A percentile compares a stretch with the other conserved stretches of the same genome.
Conservation (phyloP, 139 green algal genomes). For the Tetraselmis striata region DNA sequence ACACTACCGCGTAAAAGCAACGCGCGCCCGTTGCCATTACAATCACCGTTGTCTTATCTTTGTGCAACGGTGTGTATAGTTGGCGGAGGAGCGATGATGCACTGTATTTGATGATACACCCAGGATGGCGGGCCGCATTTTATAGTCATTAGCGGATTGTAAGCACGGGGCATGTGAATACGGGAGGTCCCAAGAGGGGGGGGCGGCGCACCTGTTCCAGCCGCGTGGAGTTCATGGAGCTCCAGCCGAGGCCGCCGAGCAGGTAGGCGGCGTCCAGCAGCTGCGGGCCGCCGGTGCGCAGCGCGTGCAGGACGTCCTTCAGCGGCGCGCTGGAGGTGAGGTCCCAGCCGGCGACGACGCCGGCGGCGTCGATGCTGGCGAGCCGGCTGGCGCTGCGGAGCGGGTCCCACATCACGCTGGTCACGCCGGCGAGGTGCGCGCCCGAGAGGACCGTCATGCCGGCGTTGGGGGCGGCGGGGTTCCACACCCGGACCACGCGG, state of each 20-base stretch:
- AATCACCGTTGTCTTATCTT: too few species aligned
- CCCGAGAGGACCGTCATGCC: neutral
- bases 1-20: too few species aligned
- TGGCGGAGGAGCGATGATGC: too few species aligned
- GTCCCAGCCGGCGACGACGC: neutral
- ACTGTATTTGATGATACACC: too few species aligned
- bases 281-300: neutral
- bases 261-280: neutral
- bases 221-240: neutral
- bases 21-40: too few species aligned
- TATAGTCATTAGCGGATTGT: too few species aligned
- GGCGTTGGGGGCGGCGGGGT: neutral
- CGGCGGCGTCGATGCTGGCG: neutral
- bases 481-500: neutral
- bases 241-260: neutral
- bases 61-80: too few species aligned
- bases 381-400: neutral
- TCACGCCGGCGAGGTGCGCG: neutral
- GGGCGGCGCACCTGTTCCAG: too few species aligned
- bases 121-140: too few species aligned
- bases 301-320: neutral
- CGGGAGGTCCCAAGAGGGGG: too few species aligned
- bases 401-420: neutral
- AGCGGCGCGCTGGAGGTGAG: neutral
- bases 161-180: too few species aligned